Percentiles rank a stretch among this genome's conserved stretches.
Conservation (phyloP, 2,329 filamentous ascomycete genomes). For the Stagonosporopsis chrysanthemi region DNA sequence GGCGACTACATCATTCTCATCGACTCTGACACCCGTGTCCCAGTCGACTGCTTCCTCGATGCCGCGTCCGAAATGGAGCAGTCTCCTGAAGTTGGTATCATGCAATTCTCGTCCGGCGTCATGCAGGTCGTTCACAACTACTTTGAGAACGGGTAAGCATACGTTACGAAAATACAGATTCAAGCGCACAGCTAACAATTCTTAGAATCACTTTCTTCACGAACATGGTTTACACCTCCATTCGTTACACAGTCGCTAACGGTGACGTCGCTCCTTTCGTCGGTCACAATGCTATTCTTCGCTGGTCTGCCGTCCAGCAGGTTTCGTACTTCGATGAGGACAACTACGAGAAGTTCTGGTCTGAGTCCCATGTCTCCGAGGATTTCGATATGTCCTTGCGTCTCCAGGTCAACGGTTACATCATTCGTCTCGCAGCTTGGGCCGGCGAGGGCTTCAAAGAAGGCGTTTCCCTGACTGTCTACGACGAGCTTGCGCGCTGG, state of each 20-base stretch:
- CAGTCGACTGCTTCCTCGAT: slow-evolving; percentile 76
- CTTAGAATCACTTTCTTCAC: slow-evolving; percentile 74
- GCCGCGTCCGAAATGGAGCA: slow-evolving; percentile 81
- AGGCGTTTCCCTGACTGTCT: slow-evolving; percentile 73
- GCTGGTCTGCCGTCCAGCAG: slow-evolving; percentile 69
- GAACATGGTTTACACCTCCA: slow-evolving; percentile 75
- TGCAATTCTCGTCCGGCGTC: slow-evolving; percentile 76
- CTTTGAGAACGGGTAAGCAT: slow-evolving; percentile 68
- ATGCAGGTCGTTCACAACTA: slow-evolving; percentile 75
- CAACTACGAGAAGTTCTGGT: slow-evolving; percentile 73
- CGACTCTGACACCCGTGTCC: slow-evolving; percentile 81
- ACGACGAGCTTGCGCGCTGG: slow-evolving; percentile 70
- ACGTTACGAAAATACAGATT: not conserved
- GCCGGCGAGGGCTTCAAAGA: slow-evolving; percentile 74
- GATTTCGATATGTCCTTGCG: slow-evolving; percentile 78
- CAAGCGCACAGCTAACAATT: not conserved
- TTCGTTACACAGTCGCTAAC: slow-evolving; percentile 71
- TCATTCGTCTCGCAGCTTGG: slow-evolving; percentile 72
- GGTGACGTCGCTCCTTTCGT: slow-evolving; percentile 77
- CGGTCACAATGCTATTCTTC: slow-evolving; percentile 77
- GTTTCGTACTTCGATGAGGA: slow-evolving; percentile 64
- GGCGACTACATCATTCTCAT: slow-evolving; percentile 79
- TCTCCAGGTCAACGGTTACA: slow-evolving; percentile 71
- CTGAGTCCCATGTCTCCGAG: slow-evolving; percentile 75
- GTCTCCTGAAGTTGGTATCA: slow-evolving; percentile 77